phyloP scores from a whole-genome alignment of 768 basidiomycete genomes.

The Phaeolepiota aurea region DNA sequence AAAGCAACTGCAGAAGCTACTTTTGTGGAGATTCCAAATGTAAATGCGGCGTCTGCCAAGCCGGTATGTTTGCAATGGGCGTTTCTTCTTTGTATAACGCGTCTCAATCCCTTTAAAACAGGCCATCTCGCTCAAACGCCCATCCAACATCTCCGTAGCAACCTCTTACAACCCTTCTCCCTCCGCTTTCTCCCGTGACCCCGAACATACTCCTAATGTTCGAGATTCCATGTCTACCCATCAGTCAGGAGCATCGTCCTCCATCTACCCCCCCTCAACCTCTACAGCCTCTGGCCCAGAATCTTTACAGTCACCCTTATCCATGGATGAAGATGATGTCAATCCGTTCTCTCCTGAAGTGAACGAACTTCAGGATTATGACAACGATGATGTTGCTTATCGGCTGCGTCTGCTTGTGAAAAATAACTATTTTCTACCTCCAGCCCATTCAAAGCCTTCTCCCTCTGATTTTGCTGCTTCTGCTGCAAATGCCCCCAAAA shows the following conservation, averaged over 20 bases:
- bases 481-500: slow-evolving; percentile 32
- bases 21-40: slow-evolving; percentile 18
- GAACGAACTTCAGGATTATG: slow-evolving; percentile 41
- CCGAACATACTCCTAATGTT: slow-evolving; percentile 34
- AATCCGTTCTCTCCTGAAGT: slow-evolving; percentile 42
- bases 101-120: no score
- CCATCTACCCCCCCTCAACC: slow-evolving; percentile 69
- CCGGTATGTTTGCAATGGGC: slow-evolving; percentile 21
- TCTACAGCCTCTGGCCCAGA: slow-evolving; percentile 56
- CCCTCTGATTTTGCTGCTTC: slow-evolving; percentile 50
- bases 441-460: slow-evolving; percentile 77
- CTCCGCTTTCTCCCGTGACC: slow-evolving; percentile 41
- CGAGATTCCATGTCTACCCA: slow-evolving; percentile 58
- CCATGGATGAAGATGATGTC: slow-evolving; percentile 37
- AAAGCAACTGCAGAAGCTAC: slow-evolving; percentile 19
- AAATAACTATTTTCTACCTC: slow-evolving; percentile 85
- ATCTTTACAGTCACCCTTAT: slow-evolving; percentile 56
- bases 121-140: slow-evolving; percentile 23
- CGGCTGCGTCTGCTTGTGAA: slow-evolving; percentile 77
- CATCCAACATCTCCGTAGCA: slow-evolving; percentile 19
- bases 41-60: slow-evolving; percentile 18
- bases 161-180: slow-evolving; percentile 27
- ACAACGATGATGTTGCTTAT: slow-evolving; percentile 77
- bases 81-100: no score
- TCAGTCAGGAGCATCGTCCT: slow-evolving; percentile 63